phyloP scores from a whole-genome alignment of 148 eudicot species.

The Camellia granthamiana region DNA sequence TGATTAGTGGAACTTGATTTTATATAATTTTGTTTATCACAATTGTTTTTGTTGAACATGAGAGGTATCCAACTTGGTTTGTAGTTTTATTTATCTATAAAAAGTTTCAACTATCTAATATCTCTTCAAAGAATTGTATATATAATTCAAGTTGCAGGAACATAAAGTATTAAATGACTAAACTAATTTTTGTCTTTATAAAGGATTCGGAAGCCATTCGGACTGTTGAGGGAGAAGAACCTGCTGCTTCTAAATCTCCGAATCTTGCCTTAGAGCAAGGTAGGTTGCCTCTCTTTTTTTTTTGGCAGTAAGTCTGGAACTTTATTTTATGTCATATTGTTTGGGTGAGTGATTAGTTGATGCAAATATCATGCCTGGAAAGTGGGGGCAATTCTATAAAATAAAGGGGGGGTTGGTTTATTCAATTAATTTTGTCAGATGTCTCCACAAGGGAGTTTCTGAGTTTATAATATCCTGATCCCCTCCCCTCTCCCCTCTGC shows the following conservation, averaged over 20 bases:
- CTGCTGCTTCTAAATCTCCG: constrained; percentile 9
- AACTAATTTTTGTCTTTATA: background rate
- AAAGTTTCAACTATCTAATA: background rate
- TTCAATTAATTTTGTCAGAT: background rate
- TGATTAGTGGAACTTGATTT: constrained; percentile 2
- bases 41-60: background rate
- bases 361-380: background rate
- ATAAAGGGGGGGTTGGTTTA: background rate
- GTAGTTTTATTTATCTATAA: background rate
- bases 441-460: background rate
- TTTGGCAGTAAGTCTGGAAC: background rate
- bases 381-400: background rate
- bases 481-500: too few relatives aligned
- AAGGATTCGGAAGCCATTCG: constrained; percentile 24
- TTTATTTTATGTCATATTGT: background rate
- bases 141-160: constrained; percentile 16
- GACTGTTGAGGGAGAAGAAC: constrained; percentile 15
- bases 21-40: background rate
- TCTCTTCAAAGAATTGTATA: background rate
- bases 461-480: too few relatives aligned
- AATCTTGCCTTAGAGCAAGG: constrained; percentile 22
- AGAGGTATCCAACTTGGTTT: background rate
- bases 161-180: constrained; percentile 7
- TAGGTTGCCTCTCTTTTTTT: constrained; percentile 10
- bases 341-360: background rate